Percentiles rank a stretch among this genome's conserved stretches.
Conservation (phyloP, 2,329 filamentous ascomycete species). For the Colletotrichum tofieldiae region DNA sequence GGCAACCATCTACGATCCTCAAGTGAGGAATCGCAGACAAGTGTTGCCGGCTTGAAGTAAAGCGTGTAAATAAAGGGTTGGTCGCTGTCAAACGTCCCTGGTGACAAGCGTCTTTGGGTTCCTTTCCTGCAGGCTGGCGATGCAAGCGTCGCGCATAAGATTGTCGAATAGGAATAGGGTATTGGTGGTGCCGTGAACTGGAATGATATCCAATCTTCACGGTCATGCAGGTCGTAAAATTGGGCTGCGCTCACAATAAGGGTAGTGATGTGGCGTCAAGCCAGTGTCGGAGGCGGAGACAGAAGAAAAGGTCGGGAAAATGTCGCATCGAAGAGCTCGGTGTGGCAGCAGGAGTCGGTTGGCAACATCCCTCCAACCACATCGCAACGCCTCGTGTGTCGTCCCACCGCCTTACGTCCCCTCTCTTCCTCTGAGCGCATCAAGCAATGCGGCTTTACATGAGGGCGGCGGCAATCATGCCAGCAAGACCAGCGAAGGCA, state of each 20-base stretch:
- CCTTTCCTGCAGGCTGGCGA: slow-evolving; percentile 41
- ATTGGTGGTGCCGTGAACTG: slow-evolving; percentile 30
- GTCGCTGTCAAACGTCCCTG: slow-evolving; percentile 36
- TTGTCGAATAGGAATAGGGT: slow-evolving; percentile 38
- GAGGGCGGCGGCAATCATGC: slow-evolving; percentile 66
- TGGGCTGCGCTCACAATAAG: slow-evolving; percentile 10
- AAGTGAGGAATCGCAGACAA: not conserved
- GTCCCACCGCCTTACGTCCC: not conserved
- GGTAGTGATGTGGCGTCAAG: slow-evolving; percentile 7
- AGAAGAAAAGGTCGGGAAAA: slow-evolving; percentile 33
- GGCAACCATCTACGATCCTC: not conserved
- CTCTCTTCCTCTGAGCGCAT: not conserved
- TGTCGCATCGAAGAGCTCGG: slow-evolving; percentile 42
- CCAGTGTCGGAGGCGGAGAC: slow-evolving; percentile 17
- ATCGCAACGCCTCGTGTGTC: not conserved
- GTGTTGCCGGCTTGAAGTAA: slow-evolving; percentile 13
- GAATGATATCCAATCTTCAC: slow-evolving; percentile 27
- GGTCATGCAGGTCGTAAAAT: slow-evolving; percentile 36
- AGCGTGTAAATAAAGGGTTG: slow-evolving; percentile 21
- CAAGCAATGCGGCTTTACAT: slow-evolving; percentile 59
- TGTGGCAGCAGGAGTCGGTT: slow-evolving; percentile 1
- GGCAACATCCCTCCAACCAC: slow-evolving; percentile 21
- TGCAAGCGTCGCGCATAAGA: slow-evolving; percentile 36
- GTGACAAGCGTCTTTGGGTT: slow-evolving; percentile 34
- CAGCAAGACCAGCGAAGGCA: slow-evolving; percentile 65